Evolutionary conservation across 2,329 filamentous ascomycete species (phyloP).

Genomic region (Alternaria angustiovoidea): DNA sequence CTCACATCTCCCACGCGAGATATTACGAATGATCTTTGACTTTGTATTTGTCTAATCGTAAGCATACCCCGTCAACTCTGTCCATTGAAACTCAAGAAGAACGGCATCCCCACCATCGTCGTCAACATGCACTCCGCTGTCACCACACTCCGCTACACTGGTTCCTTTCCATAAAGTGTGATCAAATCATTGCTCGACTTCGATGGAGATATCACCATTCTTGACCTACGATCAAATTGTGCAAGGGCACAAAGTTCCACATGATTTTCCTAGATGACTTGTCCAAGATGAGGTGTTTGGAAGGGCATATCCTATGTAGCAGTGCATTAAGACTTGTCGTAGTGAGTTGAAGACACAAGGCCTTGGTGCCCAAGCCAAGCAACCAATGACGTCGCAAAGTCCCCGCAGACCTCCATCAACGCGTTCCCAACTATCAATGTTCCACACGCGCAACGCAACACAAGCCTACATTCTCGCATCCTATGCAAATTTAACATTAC

Average conservation of each 20-base stretch:
- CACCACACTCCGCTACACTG: background rate
- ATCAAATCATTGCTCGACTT: background rate
- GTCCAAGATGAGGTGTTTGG: background rate
- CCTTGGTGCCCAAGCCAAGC: conserved; percentile 5
- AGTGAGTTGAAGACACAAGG: background rate
- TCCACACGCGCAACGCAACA: background rate
- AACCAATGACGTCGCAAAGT: conserved; percentile 31
- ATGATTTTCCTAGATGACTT: background rate
- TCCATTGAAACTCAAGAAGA: too few relatives aligned
- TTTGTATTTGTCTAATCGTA: too few relatives aligned
- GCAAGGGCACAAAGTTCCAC: background rate
- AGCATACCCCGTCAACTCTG: too few relatives aligned
- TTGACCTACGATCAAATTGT: background rate
- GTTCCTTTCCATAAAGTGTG: background rate
- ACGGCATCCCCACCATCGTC: too few relatives aligned
- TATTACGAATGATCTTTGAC: too few relatives aligned
- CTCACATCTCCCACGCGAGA: too few relatives aligned
- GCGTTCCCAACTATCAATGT: conserved; percentile 1
- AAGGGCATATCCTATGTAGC: background rate
- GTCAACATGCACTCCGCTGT: too few relatives aligned
- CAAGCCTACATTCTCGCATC: background rate
- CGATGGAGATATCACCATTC: background rate
- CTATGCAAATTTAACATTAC: too few relatives aligned
- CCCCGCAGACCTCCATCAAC: conserved; percentile 23
- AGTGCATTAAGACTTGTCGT: background rate